A percentile compares a stretch with the other conserved stretches of the same genome.
These are phyloP conservation scores for Cephaloascus albidus DNA, from an alignment of 805 yeast species.

Conservation along the genomic window DNA sequence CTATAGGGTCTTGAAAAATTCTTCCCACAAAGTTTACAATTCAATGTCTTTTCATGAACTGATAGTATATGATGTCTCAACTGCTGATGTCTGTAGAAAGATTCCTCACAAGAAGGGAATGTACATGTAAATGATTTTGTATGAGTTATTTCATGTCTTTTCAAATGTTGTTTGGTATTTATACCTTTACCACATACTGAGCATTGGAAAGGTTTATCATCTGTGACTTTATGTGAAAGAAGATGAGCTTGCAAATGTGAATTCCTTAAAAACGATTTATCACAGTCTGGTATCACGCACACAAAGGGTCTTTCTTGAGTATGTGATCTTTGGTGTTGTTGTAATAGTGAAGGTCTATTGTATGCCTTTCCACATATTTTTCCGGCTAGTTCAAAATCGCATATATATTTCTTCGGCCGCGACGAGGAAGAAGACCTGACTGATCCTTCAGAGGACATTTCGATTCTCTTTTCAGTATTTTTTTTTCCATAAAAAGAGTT, in stretches of 20 bases:
- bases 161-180: conserved; percentile 69
- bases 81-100: conserved; percentile 69
- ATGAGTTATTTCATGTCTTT: conserved; percentile 79
- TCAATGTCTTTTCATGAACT: conserved; percentile 47
- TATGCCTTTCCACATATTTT: conserved; percentile 80
- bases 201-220: conserved; percentile 65
- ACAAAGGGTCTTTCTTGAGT: conserved; percentile 69
- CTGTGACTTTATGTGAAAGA: conserved; percentile 45
- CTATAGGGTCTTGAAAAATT: conserved; percentile 55
- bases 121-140: conserved; percentile 50
- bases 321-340: conserved; percentile 76
- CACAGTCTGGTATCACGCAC: conserved; percentile 51
- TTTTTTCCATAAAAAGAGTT: no score
- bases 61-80: conserved; percentile 61
- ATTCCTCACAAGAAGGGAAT: conserved; percentile 51
- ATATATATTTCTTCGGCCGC: conserved; percentile 52
- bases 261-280: conserved; percentile 57
- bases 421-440: conserved; percentile 23
- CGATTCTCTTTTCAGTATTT: no score
- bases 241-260: conserved; percentile 76
- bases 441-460: not conserved
- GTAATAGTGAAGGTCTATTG: conserved; percentile 70
- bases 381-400: conserved; percentile 51
- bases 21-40: conserved; percentile 57
- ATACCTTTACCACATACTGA: conserved; percentile 74